Percentiles rank a stretch among this genome's conserved stretches.
Conservation (phyloP, 2,329 filamentous ascomycete genomes). For the Westerdykella aurantiaca region DNA sequence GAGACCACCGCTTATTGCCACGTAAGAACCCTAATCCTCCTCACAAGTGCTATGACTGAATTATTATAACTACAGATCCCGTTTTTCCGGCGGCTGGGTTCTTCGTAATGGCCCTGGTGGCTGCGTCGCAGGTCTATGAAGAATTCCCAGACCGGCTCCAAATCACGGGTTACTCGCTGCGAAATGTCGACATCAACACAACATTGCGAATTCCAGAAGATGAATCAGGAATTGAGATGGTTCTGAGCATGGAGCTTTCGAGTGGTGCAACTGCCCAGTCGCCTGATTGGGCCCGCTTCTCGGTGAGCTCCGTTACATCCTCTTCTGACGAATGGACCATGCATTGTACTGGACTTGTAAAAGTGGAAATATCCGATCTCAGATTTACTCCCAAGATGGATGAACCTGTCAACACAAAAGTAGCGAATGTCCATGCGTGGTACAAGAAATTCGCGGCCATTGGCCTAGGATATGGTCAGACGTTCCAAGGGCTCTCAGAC, state of each 20-base stretch:
- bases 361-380: slow-evolving; percentile 6
- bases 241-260: slow-evolving; percentile 11
- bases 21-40: no score
- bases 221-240: slow-evolving; percentile 14
- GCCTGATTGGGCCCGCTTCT: slow-evolving; percentile 13
- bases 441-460: slow-evolving; percentile 14
- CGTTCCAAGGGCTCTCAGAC: slow-evolving; percentile 14
- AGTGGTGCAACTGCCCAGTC: no score
- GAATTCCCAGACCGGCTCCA: no score
- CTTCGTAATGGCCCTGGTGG: slow-evolving; percentile 42
- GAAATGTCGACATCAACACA: slow-evolving; percentile 17
- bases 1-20: slow-evolving; percentile 37
- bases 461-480: slow-evolving; percentile 16
- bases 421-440: slow-evolving; percentile 11
- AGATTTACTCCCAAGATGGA: background rate
- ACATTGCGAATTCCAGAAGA: slow-evolving; percentile 17
- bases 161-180: slow-evolving; percentile 11
- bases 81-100: slow-evolving; percentile 45
- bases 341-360: slow-evolving; percentile 16
- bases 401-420: background rate
- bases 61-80: no score
- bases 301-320: slow-evolving; percentile 13
- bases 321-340: slow-evolving; percentile 26
- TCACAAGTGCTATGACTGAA: no score
- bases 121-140: slow-evolving; percentile 29